Conservation (phyloP, 495 filamentous ascomycete species). For the Mytilinidion resinicola region DNA sequence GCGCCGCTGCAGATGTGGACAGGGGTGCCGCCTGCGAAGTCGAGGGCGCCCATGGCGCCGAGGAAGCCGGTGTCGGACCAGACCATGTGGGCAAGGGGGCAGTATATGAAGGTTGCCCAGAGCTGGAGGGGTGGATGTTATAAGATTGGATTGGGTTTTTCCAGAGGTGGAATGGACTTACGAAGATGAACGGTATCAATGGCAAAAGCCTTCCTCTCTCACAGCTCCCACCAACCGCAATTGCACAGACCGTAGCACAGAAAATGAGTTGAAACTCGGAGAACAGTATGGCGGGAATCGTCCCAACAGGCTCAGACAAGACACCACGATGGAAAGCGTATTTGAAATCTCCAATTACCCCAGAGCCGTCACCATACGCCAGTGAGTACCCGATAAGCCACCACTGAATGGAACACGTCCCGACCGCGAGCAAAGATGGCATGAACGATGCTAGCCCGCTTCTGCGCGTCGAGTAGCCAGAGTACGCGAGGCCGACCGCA, state of each 20-base stretch:
- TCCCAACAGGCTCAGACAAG: slow-evolving; percentile 39
- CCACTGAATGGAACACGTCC: slow-evolving; percentile 44
- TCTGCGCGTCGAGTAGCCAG: slow-evolving; percentile 42
- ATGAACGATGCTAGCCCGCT: slow-evolving; percentile 46
- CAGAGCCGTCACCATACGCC: slow-evolving; percentile 38
- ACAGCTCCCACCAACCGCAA: slow-evolving; percentile 26
- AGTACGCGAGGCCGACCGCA: slow-evolving; percentile 44
- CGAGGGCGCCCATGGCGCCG: slow-evolving; percentile 37
- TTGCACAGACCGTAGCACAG: slow-evolving; percentile 28
- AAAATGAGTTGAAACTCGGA: slow-evolving; percentile 32
- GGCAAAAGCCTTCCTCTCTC: slow-evolving; percentile 27
- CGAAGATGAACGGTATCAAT: slow-evolving; percentile 29
- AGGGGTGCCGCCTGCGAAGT: slow-evolving; percentile 45
- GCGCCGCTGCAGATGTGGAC: slow-evolving; percentile 46
- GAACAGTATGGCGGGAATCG: slow-evolving; percentile 30
- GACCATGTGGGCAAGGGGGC: slow-evolving; percentile 43
- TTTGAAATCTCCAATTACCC: slow-evolving; percentile 38
- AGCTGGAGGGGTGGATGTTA: slow-evolving; percentile 22
- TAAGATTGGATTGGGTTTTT: not conserved
- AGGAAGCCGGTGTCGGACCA: slow-evolving; percentile 41
- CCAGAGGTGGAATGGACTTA: slow-evolving; percentile 16
- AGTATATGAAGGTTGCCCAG: slow-evolving; percentile 45
- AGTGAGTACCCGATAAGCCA: slow-evolving; percentile 43
- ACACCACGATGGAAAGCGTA: slow-evolving; percentile 39
- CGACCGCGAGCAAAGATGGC: slow-evolving; percentile 41